Conservation (phyloP, 352 stramenopile genomes). For the Globisporangium paddicum region DNA sequence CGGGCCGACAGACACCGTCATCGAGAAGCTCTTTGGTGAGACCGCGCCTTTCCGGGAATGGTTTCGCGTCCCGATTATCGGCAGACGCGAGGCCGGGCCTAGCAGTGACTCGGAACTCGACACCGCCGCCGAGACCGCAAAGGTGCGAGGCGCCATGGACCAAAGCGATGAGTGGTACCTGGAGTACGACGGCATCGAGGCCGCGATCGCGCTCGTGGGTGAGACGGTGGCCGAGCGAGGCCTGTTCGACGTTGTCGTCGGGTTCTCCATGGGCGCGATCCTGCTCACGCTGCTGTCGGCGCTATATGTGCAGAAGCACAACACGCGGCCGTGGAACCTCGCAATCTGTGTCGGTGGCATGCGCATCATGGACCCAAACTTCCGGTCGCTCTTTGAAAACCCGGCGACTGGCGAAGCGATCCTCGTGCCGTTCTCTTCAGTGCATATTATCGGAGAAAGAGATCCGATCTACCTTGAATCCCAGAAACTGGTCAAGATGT, state of each 20-base stretch:
- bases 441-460: slow-evolving; percentile 50
- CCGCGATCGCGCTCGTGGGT: slow-evolving; percentile 32
- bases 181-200: slow-evolving; percentile 23
- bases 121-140: slow-evolving; percentile 16
- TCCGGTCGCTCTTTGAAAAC: slow-evolving; percentile 28
- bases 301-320: slow-evolving; percentile 25
- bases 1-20: slow-evolving; percentile 45
- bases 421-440: slow-evolving; percentile 26
- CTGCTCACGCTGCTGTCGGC: slow-evolving; percentile 36
- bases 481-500: slow-evolving; percentile 35
- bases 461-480: slow-evolving; percentile 43
- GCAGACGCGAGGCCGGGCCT: not conserved
- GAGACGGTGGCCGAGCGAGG: slow-evolving; percentile 25
- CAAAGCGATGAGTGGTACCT: slow-evolving; percentile 10
- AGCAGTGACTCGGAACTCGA: not conserved
- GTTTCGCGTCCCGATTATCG: slow-evolving; percentile 20
- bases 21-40: slow-evolving; percentile 48
- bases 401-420: slow-evolving; percentile 6
- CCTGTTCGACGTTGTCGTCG: slow-evolving; percentile 42
- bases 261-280: slow-evolving; percentile 52
- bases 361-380: slow-evolving; percentile 18
- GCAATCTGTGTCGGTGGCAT: slow-evolving; percentile 39
- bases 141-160: not conserved
- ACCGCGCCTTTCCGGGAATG: slow-evolving; percentile 73
- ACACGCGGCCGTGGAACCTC: slow-evolving; percentile 27